These are phyloP conservation scores for Hypoxylon cercidicola DNA, from an alignment of 495 filamentous ascomycete genomes.

Conservation along the genomic window DNA sequence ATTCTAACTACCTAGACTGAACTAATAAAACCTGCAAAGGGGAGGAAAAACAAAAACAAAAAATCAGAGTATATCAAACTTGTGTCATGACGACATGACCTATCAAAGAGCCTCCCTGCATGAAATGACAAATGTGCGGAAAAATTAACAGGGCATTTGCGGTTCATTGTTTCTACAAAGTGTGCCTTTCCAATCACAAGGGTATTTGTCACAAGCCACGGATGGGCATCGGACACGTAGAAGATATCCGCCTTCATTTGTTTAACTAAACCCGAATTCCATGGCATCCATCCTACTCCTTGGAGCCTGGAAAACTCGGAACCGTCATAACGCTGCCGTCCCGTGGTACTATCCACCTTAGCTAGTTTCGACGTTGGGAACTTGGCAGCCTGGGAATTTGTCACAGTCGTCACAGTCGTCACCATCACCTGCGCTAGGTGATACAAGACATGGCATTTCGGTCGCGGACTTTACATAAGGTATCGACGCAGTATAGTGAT, in stretches of 20 bases:
- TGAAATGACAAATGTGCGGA: slow-evolving; percentile 32
- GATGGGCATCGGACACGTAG: slow-evolving; percentile 16
- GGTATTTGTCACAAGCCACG: slow-evolving; percentile 13
- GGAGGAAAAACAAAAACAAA: too few relatives aligned
- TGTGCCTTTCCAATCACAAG: slow-evolving; percentile 24
- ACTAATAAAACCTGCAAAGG: too few relatives aligned
- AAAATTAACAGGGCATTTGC: slow-evolving; percentile 9
- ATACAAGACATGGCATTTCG: not conserved
- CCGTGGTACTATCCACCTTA: not conserved
- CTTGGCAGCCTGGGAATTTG: too few relatives aligned
- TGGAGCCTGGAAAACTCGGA: not conserved
- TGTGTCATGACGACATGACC: slow-evolving; percentile 26
- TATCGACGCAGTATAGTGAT: not conserved
- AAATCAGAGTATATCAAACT: not conserved
- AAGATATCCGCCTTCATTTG: not conserved
- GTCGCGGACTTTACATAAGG: not conserved
- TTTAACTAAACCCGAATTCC: not conserved
- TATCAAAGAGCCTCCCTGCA: slow-evolving; percentile 23
- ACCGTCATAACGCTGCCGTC: slow-evolving; percentile 6
- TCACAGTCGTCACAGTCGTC: too few relatives aligned
- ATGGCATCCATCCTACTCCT: not conserved
- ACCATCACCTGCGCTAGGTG: too few relatives aligned
- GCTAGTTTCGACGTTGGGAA: too few relatives aligned
- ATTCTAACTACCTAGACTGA: not conserved
- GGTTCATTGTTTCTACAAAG: slow-evolving; percentile 4